Evolutionary conservation across 2,329 filamentous ascomycete genomes (phyloP), one percentile per base, ranked within the genome.

Genomic region (Ambrosiella cleistominuta): DNA sequence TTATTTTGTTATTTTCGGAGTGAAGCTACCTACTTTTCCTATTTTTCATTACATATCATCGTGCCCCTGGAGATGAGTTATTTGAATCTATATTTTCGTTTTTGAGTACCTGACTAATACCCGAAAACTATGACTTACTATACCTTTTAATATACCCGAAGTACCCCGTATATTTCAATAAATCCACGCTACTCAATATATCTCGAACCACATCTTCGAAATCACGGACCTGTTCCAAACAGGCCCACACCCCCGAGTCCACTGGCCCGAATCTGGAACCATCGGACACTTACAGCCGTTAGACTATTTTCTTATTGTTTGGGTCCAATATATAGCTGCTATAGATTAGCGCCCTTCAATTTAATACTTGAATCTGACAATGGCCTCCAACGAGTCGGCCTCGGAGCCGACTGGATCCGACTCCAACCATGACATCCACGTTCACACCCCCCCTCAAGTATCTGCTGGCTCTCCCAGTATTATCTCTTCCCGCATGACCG

Each of bases 401-500:
- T 47, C 44, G 44, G 44, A 47, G 13, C n/a, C 7, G 19, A 35
- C 35, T 15, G 47, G 37, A 42, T 40, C 52, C 19, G 15, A 40
- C 13, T 15, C 15, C 7, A 19, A 42, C 15, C 36, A 15, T 8
- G 27, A 55, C 38, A 12, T 39, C 37, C 17, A 55, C 19, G n/a
- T 72, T 2, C 69, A 71, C 49, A 71, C 71, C 53, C 70, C 72
- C 2, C 68, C 64, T 54, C 69, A 69, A 66, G 67, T 73, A 47
- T 66, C 70, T 49, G 68, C 73, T 60, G 75, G 78, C 38, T 75
- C 78, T 19, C 75, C 80, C 52, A 85, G 82, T 62, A 75, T 85
- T 60, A 83, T 86, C 57, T 87, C 84, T 36, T 86, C 83, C 60
- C 80, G 81, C 61, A 83, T 87, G 77, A 87, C 83, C 38, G 79